Evolutionary conservation across 345 rosid species (phyloP).

Genomic region (Raphanus raphanistrum): DNA sequence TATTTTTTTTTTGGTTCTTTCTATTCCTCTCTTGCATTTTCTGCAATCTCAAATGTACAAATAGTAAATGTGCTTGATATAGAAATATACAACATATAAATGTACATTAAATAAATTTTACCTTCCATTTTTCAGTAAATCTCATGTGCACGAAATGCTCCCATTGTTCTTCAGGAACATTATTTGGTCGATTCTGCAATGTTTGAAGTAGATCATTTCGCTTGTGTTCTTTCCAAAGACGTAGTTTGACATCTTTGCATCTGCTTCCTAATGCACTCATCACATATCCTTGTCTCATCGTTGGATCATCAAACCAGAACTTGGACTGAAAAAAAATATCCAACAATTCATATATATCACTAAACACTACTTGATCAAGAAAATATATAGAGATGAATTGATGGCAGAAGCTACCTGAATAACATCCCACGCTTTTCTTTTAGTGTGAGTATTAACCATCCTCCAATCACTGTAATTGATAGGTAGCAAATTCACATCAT

Average conservation of each 20-base stretch:
- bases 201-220: not conserved
- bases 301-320: not conserved
- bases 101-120: not conserved
- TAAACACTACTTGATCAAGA: too few relatives aligned
- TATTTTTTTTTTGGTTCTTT: not conserved
- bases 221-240: not conserved
- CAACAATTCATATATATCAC: too few relatives aligned
- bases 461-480: not conserved
- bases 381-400: too few relatives aligned
- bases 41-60: not conserved
- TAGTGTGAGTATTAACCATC: not conserved
- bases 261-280: not conserved
- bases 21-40: not conserved
- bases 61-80: not conserved
- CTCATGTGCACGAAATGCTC: not conserved
- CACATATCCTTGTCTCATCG: not conserved
- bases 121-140: not conserved
- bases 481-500: not conserved
- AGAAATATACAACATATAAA: not conserved
- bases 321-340: not conserved
- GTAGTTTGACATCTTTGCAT: conserved; percentile 1
- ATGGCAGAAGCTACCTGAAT: not conserved
- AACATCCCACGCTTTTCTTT: not conserved
- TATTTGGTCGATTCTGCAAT: not conserved
- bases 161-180: not conserved